phyloP scores from a whole-genome alignment of 2,329 filamentous ascomycete genomes.

The Colletotrichum lini region DNA sequence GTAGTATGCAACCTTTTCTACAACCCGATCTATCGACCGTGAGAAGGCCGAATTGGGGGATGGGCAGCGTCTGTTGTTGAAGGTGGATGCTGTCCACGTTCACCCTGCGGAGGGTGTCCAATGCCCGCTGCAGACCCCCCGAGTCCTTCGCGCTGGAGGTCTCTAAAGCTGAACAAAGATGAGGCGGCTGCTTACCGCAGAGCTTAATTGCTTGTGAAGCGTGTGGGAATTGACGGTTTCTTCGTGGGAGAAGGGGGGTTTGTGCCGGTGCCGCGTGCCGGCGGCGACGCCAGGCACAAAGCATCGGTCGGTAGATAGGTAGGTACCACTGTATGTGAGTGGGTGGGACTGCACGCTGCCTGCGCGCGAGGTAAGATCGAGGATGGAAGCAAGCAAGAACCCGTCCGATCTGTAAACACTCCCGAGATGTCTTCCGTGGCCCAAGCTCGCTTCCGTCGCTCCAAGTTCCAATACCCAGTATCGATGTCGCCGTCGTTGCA shows the following conservation, averaged over 20 bases:
- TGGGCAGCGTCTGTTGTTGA: neutral
- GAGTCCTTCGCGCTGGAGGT: constrained; percentile 2
- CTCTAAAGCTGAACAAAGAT: constrained; percentile 13
- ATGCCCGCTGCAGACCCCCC: neutral
- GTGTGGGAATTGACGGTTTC: neutral
- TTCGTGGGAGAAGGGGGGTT: neutral
- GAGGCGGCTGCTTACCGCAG: neutral
- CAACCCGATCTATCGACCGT: no score
- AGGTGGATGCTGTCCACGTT: neutral
- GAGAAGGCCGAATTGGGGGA: no score
- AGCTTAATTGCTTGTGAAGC: constrained; percentile 5
- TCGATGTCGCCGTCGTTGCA: neutral
- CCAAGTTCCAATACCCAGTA: no score
- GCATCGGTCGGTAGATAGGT: neutral
- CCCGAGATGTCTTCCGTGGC: constrained; percentile 19
- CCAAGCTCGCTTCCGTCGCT: constrained; percentile 19
- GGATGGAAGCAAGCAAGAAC: neutral
- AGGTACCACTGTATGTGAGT: neutral
- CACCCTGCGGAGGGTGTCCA: neutral
- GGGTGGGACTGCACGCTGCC: neutral
- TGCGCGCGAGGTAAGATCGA: neutral
- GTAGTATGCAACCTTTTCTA: no score
- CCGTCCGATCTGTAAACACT: constrained; percentile 28
- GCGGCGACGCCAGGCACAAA: neutral
- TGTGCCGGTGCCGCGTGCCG: neutral